Conservation (phyloP, 768 basidiomycete species). For the Fomitopsis pulvina region DNA sequence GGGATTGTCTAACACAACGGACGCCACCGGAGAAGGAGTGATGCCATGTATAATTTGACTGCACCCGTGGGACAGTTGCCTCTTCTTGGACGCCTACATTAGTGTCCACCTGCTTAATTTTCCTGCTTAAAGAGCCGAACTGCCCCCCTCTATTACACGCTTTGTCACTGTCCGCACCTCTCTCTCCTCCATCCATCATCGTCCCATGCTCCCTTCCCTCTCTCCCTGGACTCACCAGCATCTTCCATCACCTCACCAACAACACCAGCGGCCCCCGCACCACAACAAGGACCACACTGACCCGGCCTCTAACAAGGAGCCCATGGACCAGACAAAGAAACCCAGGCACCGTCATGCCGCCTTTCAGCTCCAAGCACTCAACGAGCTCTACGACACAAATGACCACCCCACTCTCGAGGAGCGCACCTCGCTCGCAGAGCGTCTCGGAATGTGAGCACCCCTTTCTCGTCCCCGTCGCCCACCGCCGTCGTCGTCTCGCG, state of each 20-base stretch:
- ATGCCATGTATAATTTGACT: slow-evolving; percentile 11
- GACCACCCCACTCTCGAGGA: slow-evolving; percentile 71
- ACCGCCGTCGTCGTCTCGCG: background rate
- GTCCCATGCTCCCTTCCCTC: slow-evolving; percentile 9
- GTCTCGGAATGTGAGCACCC: slow-evolving; percentile 65
- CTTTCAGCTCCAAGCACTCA: slow-evolving; percentile 66
- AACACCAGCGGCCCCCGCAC: slow-evolving; percentile 8
- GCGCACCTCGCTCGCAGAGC: slow-evolving; percentile 61
- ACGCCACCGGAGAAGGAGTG: slow-evolving; percentile 16
- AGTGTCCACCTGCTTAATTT: slow-evolving; percentile 18
- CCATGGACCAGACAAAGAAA: slow-evolving; percentile 55
- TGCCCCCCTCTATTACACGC: slow-evolving; percentile 3
- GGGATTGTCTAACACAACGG: slow-evolving; percentile 7
- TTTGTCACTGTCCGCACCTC: slow-evolving; percentile 5
- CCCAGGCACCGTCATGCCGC: slow-evolving; percentile 74
- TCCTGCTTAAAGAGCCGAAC: slow-evolving; percentile 11
- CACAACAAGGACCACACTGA: background rate
- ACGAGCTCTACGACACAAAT: slow-evolving; percentile 69
- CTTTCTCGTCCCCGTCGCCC: slow-evolving; percentile 7
- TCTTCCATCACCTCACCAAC: background rate
- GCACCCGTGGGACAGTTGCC: slow-evolving; percentile 17
- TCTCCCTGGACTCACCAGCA: slow-evolving; percentile 4
- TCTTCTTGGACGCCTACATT: slow-evolving; percentile 13
- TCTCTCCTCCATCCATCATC: slow-evolving; percentile 6
- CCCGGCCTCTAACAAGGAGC: slow-evolving; percentile 12